Conservation (phyloP, 1,284 basidiomycete species). For the Albatrellus sp. region DNA sequence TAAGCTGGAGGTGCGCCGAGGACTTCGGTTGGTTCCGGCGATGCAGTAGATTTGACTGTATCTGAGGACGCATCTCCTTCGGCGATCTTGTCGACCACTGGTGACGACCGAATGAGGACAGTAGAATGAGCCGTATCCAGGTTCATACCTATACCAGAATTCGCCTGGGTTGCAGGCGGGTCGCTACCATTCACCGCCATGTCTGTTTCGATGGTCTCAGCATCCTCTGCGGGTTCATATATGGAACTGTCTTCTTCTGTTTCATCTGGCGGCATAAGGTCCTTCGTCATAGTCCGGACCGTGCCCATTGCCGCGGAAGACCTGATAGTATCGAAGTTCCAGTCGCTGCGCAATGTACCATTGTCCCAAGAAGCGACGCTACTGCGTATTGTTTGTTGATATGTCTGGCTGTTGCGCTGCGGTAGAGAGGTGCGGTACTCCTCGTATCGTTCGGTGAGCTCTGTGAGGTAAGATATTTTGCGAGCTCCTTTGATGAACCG, state of each 20-base stretch:
- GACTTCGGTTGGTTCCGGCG: slow-evolving; percentile 15
- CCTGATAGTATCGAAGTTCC: slow-evolving; percentile 91
- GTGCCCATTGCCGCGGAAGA: slow-evolving; percentile 65
- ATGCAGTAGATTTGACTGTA: slow-evolving; percentile 17
- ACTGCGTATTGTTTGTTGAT: slow-evolving; percentile 43
- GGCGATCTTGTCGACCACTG: slow-evolving; percentile 23
- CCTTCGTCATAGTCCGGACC: slow-evolving; percentile 53
- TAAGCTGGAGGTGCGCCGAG: slow-evolving; percentile 25
- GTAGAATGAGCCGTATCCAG: slow-evolving; percentile 53
- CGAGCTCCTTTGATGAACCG: slow-evolving; percentile 80
- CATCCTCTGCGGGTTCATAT: slow-evolving; percentile 16
- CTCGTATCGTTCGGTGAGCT: slow-evolving; percentile 78
- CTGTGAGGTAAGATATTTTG: slow-evolving; percentile 72
- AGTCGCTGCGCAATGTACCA: slow-evolving; percentile 75
- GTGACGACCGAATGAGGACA: slow-evolving; percentile 44
- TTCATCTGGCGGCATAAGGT: slow-evolving; percentile 41
- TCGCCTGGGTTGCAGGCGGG: slow-evolving; percentile 14
- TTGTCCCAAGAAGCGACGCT: slow-evolving; percentile 45
- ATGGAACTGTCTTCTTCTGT: slow-evolving; percentile 30
- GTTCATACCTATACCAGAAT: slow-evolving; percentile 34
- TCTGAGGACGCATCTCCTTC: slow-evolving; percentile 24
- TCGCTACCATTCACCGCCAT: slow-evolving; percentile 62
- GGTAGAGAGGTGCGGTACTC: slow-evolving; percentile 53
- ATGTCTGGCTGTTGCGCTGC: slow-evolving; percentile 32
- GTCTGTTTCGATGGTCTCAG: slow-evolving; percentile 41